Evolutionary conservation across 805 yeast genomes (phyloP).

Genomic region (Wickerhamia fluorescens): DNA sequence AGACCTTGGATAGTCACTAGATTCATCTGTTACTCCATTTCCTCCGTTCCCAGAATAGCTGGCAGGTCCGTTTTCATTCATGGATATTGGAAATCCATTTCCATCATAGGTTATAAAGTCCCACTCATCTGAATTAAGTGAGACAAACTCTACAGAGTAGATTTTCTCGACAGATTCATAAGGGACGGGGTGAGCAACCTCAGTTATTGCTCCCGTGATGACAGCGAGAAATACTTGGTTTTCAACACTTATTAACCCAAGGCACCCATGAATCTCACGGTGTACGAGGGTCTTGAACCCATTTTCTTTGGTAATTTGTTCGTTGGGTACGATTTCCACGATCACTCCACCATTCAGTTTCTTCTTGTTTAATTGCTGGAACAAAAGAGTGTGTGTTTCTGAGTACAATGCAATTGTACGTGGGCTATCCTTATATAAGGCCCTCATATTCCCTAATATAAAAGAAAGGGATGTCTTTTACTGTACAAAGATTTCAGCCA

Average conservation of each 20-base stretch:
- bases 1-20: constrained; percentile 14
- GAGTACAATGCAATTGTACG: constrained; percentile 24
- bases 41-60: too few relatives aligned
- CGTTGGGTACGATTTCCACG: constrained; percentile 40
- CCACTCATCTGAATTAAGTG: constrained; percentile 68
- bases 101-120: constrained; percentile 67
- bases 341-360: constrained; percentile 23
- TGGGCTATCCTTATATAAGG: constrained; percentile 25
- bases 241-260: constrained; percentile 73
- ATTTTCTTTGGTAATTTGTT: constrained; percentile 27
- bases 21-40: constrained; percentile 19
- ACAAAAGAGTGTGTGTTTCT: constrained; percentile 22
- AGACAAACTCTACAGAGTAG: constrained; percentile 78
- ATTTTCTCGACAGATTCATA: constrained; percentile 77
- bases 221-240: constrained; percentile 67
- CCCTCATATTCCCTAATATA: constrained; percentile 15
- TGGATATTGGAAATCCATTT: constrained; percentile 55
- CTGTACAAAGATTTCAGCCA: too few relatives aligned
- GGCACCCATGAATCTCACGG: constrained; percentile 52
- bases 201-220: constrained; percentile 59
- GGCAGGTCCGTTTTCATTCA: too few relatives aligned
- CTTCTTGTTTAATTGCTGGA: constrained; percentile 15
- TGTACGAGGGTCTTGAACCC: constrained; percentile 32
- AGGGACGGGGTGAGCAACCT: constrained; percentile 77
- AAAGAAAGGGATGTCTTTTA: too few relatives aligned